Percentiles rank a stretch among this genome's conserved stretches.
Evolutionary conservation across 768 basidiomycete species (phyloP).

Genomic region (Auricularia heimuer): DNA sequence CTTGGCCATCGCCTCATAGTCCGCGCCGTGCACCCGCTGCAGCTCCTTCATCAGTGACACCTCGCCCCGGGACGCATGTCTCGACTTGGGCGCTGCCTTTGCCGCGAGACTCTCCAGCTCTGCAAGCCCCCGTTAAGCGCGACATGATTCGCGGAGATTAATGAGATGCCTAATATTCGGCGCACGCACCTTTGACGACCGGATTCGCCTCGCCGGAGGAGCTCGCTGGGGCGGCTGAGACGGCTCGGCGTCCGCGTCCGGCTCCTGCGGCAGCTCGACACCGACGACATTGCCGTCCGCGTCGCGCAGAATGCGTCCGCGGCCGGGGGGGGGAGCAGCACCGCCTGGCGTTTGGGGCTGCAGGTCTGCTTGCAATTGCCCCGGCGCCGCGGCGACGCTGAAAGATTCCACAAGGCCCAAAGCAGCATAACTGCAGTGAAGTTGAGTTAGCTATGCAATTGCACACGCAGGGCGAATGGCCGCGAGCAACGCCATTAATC

Average conservation of each 20-base stretch:
- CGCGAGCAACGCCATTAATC: background rate
- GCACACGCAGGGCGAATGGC: too few relatives aligned
- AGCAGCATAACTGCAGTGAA: constrained; percentile 51
- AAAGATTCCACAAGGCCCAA: constrained; percentile 65
- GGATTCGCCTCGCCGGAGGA: constrained; percentile 9
- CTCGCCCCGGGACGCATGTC: constrained; percentile 65
- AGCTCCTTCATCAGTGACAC: constrained; percentile 53
- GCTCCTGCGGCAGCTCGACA: constrained; percentile 54
- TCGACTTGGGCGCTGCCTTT: constrained; percentile 32
- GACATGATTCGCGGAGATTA: background rate
- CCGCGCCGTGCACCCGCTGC: constrained; percentile 56
- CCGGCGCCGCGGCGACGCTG: constrained; percentile 20
- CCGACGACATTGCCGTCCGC: constrained; percentile 63
- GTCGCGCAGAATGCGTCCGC: constrained; percentile 77
- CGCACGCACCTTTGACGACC: constrained; percentile 34
- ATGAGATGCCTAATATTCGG: background rate
- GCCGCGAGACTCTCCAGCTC: constrained; percentile 59
- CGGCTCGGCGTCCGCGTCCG: constrained; percentile 26
- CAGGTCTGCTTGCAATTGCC: constrained; percentile 9
- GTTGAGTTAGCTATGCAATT: background rate
- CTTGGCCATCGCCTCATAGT: constrained; percentile 65
- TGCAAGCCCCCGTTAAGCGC: constrained; percentile 19
- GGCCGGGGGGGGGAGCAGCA: constrained; percentile 39
- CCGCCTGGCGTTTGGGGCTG: constrained; percentile 11
- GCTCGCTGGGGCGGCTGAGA: background rate